Evolutionary conservation across 2,329 filamentous ascomycete species (phyloP).

Genomic region (Massarina eburnea): DNA sequence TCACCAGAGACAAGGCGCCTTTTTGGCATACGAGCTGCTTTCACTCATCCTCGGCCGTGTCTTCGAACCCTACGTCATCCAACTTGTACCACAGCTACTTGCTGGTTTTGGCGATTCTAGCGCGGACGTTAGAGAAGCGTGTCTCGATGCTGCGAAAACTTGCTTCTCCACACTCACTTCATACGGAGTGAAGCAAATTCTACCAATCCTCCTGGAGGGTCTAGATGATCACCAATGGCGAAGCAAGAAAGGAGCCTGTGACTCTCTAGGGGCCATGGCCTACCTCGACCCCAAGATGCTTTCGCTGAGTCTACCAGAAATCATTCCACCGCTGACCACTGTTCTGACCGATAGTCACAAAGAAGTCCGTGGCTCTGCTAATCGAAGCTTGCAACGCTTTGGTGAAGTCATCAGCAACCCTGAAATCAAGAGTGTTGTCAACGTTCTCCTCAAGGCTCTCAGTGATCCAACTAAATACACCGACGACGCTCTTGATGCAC

Average conservation of each 20-base stretch:
- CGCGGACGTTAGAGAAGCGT: constrained; percentile 87
- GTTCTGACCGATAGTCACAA: constrained; percentile 98
- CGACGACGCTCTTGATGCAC: constrained; percentile 85
- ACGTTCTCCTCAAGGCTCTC: constrained; percentile 89
- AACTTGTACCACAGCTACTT: constrained; percentile 88
- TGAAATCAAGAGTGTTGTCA: constrained; percentile 90
- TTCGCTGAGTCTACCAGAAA: constrained; percentile 87
- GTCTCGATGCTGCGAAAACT: constrained; percentile 88
- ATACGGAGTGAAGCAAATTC: constrained; percentile 90
- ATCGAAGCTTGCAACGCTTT: constrained; percentile 94
- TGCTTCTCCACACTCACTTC: constrained; percentile 93
- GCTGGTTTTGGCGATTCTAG: constrained; percentile 86
- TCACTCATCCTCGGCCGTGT: constrained; percentile 81
- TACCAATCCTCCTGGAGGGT: constrained; percentile 87
- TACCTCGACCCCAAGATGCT: constrained; percentile 96
- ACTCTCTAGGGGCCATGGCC: constrained; percentile 95
- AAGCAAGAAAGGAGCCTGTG: constrained; percentile 97
- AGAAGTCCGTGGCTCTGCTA: constrained; percentile 88
- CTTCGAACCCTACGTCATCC: constrained; percentile 96
- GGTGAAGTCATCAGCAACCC: constrained; percentile 98
- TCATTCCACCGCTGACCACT: constrained; percentile 91
- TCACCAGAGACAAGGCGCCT: constrained; percentile 83
- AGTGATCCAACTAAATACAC: constrained; percentile 98
- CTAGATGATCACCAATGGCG: constrained; percentile 96
- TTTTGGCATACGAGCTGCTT: constrained; percentile 88